Conservation (phyloP, 2,329 filamentous ascomycete genomes). For the Parascedosporium putredinis region DNA sequence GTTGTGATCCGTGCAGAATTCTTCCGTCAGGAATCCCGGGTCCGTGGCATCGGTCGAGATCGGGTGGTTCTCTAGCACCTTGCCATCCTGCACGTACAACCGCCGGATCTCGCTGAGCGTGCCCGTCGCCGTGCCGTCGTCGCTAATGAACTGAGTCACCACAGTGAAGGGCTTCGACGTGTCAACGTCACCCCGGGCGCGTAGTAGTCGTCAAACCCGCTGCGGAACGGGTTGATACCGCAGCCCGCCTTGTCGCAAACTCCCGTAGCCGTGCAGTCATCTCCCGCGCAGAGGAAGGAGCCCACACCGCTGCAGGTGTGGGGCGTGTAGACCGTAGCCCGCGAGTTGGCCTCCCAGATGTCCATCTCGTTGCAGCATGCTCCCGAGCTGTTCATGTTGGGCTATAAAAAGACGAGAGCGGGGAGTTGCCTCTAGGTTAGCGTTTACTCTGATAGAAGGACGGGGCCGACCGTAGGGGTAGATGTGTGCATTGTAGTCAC, state of each 20-base stretch:
- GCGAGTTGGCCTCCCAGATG: conserved; percentile 44
- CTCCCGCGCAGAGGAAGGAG: conserved; percentile 32
- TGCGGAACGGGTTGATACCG: conserved; percentile 29
- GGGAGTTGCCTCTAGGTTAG: not conserved
- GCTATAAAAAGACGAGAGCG: conserved; percentile 8
- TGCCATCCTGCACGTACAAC: conserved; percentile 38
- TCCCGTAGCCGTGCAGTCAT: conserved; percentile 24
- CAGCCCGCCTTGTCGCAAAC: conserved; percentile 35
- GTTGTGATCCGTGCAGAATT: conserved; percentile 22
- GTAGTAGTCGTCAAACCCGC: conserved; percentile 20
- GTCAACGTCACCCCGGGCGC: conserved; percentile 24
- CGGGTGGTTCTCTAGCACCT: conserved; percentile 32
- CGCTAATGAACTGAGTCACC: conserved; percentile 37
- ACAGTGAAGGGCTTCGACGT: conserved; percentile 30
- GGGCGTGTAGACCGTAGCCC: conserved; percentile 32
- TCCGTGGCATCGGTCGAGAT: conserved; percentile 14
- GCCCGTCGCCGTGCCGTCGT: conserved; percentile 20
- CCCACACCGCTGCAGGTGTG: conserved; percentile 36
- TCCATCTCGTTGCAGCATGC: conserved; percentile 45
- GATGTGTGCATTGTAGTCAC: conserved; percentile 7
- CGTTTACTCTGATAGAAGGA: not conserved
- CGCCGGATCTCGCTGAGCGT: conserved; percentile 34
- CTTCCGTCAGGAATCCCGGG: conserved; percentile 24
- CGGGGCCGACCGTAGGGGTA: no score
- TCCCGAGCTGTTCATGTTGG: conserved; percentile 31